phyloP scores from a whole-genome alignment of 805 yeast species.

The Metschnikowia corniflorae region DNA sequence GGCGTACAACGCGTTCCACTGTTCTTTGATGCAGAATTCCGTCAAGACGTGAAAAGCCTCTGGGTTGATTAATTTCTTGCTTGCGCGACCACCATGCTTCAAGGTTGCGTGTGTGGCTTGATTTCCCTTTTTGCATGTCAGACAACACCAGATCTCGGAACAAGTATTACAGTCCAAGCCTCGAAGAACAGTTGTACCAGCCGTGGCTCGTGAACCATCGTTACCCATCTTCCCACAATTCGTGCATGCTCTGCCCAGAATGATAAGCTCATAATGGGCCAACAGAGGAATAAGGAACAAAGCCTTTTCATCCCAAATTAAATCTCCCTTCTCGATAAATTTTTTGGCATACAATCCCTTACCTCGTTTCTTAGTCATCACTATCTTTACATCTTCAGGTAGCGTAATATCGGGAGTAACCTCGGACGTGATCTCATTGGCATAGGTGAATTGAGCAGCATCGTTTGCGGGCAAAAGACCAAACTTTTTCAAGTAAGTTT shows the following conservation, averaged over 20 bases:
- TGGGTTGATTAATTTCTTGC: constrained; percentile 38
- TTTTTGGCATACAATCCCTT: constrained; percentile 56
- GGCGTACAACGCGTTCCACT: constrained; percentile 68
- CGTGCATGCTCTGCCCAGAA: constrained; percentile 64
- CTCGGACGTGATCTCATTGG: constrained; percentile 49
- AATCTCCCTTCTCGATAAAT: constrained; percentile 45
- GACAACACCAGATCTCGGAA: constrained; percentile 67
- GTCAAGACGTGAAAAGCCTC: constrained; percentile 54
- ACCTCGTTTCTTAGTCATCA: constrained; percentile 52
- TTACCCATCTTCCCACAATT: constrained; percentile 61
- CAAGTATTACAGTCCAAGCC: constrained; percentile 69
- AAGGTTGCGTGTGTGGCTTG: constrained; percentile 47
- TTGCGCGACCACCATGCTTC: constrained; percentile 48
- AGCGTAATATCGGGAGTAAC: constrained; percentile 43
- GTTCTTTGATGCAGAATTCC: constrained; percentile 57
- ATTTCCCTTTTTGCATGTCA: constrained; percentile 54
- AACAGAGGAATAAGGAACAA: constrained; percentile 67
- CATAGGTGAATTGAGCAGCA: constrained; percentile 46
- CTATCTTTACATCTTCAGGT: constrained; percentile 43
- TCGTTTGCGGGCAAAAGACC: constrained; percentile 41
- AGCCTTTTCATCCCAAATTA: constrained; percentile 57
- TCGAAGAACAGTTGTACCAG: constrained; percentile 30
- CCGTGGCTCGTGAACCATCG: constrained; percentile 21
- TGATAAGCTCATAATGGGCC: constrained; percentile 57
- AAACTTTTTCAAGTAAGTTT: constrained; percentile 49